A percentile compares a stretch with the other conserved stretches of the same genome.
Evolutionary conservation across 2,329 filamentous ascomycete genomes (phyloP).

Genomic region (Botryosphaeria dothidea): DNA sequence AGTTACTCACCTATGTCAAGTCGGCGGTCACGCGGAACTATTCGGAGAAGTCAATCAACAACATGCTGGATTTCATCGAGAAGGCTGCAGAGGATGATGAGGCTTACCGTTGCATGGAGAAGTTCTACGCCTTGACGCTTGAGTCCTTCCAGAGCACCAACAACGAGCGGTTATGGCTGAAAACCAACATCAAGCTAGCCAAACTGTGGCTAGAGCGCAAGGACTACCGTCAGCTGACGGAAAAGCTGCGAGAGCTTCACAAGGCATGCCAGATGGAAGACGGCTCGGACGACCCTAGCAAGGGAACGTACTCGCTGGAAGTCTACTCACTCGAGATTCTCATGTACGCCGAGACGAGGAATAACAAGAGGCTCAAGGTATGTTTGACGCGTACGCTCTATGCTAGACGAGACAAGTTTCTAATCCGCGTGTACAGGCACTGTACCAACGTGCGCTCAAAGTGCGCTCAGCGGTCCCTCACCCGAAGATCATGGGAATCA

Average conservation of each 20-base stretch:
- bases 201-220: slow-evolving; percentile 89
- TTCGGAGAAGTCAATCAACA: slow-evolving; percentile 99
- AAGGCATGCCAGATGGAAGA: slow-evolving; percentile 84
- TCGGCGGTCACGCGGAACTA: slow-evolving; percentile 97
- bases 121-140: slow-evolving; percentile 92
- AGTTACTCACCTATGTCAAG: slow-evolving; percentile 96
- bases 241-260: slow-evolving; percentile 86
- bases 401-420: not conserved
- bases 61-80: slow-evolving; percentile 97
- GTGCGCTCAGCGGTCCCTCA: slow-evolving; percentile 97
- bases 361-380: slow-evolving; percentile 93
- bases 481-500: slow-evolving; percentile 98
- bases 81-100: slow-evolving; percentile 75
- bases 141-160: slow-evolving; percentile 96
- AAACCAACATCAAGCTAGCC: slow-evolving; percentile 96
- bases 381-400: slow-evolving; percentile 20
- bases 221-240: slow-evolving; percentile 76
- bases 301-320: slow-evolving; percentile 94
- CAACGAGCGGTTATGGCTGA: slow-evolving; percentile 95
- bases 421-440: slow-evolving; percentile 47
- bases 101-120: slow-evolving; percentile 81
- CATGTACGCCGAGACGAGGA: slow-evolving; percentile 95
- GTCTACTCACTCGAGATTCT: slow-evolving; percentile 97
- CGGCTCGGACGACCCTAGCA: slow-evolving; percentile 86
- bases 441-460: slow-evolving; percentile 88